Evolutionary conservation across 352 stramenopile species (phyloP), one percentile per base, ranked within the genome.

Genomic region (Phytophthora kernoviae): DNA sequence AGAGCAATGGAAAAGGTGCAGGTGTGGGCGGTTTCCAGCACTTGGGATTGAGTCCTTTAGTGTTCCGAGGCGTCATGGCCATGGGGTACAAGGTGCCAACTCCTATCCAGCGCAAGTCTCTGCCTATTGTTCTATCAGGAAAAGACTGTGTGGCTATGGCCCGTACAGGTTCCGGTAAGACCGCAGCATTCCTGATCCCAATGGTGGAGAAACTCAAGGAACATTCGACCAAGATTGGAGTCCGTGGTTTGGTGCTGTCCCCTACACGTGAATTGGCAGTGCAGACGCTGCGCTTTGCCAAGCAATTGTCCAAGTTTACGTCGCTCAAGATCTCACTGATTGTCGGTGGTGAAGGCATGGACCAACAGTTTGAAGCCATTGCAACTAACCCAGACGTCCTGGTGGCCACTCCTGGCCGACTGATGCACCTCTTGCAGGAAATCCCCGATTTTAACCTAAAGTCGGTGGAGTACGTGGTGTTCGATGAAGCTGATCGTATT

Each of bases 401-500:
- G 37, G 86, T 98, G 20, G 96, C 93, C n/a, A 98, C 96, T 6
- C 96, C 96, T 2, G 96, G 95, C 45, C 89, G 96, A 34, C 75
- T 98, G 15, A 97, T 98, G 83, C 94, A 98, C 70, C 83, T 93
- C 43, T 65, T 98, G 54, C 84, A 97, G 65, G 89, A 98, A 70
- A 96, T 98, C 54, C 81, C 88, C 6, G 93, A 98, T 58, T 98
- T 99, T 66, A 94, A 91, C 50, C 75, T 98, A 34, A 93, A 95
- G 54, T 62, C 70, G 20, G 84, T 98, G 27, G 88, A 98, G 65
- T 95, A 95, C 54, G 84, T 95, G 5, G 94, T 99, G 0, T 98
- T 99, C 66, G 98, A 99, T 68, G 98, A 99, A 72, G 98, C 97
- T 11, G 98, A 99, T 85, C 87, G 98, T 32, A 88, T 99, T 14